Evolutionary conservation across 2,329 filamentous ascomycete species (phyloP).

Genomic region (Colletotrichum sp.): DNA sequence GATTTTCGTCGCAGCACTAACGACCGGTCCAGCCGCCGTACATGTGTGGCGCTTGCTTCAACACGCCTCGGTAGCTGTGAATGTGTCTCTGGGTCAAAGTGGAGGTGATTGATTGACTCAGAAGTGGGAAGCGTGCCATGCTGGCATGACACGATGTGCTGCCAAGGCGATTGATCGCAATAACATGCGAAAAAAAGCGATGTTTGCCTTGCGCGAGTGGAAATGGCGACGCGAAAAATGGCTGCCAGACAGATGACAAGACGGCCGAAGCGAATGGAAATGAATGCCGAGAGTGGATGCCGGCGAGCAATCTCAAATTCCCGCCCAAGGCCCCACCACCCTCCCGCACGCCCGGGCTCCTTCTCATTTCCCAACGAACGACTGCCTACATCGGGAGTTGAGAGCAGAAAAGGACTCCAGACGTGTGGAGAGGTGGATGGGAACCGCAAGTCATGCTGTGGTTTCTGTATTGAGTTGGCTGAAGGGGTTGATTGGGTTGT

Average conservation of each 20-base stretch:
- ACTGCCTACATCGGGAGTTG: neutral
- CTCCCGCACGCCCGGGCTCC: neutral
- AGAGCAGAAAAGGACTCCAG: neutral
- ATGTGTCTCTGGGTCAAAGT: neutral
- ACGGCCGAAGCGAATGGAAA: neutral
- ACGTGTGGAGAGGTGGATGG: neutral
- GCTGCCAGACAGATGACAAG: neutral
- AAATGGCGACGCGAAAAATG: neutral
- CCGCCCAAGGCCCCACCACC: neutral
- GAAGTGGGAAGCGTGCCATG: neutral
- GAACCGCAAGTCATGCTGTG: neutral
- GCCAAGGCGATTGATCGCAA: neutral
- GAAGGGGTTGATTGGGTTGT: neutral
- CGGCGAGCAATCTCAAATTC: neutral
- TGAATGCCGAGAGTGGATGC: neutral
- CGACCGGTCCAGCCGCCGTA: neutral
- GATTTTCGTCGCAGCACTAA: neutral
- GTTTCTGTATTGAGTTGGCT: neutral
- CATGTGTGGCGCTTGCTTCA: neutral
- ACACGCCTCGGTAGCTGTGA: neutral
- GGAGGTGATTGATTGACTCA: neutral
- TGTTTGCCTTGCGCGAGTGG: neutral
- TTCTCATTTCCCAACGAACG: neutral
- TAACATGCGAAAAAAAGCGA: neutral
- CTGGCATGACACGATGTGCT: neutral